Evolutionary conservation across 2,329 filamentous ascomycete species (phyloP).

Genomic region (Alternaria conjuncta): DNA sequence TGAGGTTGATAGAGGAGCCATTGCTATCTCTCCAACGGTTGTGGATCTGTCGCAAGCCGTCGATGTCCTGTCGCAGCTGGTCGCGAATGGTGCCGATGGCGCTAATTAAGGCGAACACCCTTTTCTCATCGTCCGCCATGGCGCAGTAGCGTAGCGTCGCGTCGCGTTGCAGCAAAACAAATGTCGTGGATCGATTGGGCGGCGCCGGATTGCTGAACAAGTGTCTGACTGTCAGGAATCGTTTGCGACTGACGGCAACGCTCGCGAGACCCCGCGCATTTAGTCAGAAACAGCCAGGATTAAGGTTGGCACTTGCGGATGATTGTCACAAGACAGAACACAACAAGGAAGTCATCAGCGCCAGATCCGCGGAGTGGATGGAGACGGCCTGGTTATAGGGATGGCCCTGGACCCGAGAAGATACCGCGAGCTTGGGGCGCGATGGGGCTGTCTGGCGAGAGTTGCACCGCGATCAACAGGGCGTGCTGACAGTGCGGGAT

Average conservation of each 20-base stretch:
- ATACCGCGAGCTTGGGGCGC: slow-evolving; percentile 1
- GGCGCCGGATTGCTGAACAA: slow-evolving; percentile 3
- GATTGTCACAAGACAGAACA: slow-evolving; percentile 6
- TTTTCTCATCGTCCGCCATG: slow-evolving; percentile 36
- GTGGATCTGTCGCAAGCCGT: slow-evolving; percentile 43
- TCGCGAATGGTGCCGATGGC: slow-evolving; percentile 39
- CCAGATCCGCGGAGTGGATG: slow-evolving; percentile 6
- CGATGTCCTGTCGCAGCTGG: slow-evolving; percentile 40
- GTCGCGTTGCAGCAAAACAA: slow-evolving; percentile 20
- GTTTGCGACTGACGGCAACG: slow-evolving; percentile 7
- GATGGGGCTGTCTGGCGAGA: background rate
- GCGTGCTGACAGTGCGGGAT: background rate
- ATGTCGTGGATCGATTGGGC: slow-evolving; percentile 2
- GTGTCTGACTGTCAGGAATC: background rate
- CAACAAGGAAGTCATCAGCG: background rate
- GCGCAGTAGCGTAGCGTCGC: slow-evolving; percentile 26
- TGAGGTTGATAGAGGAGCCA: slow-evolving; percentile 43
- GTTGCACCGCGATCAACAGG: background rate
- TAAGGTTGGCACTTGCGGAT: slow-evolving; percentile 18
- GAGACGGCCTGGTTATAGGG: slow-evolving; percentile 2
- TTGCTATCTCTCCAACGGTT: slow-evolving; percentile 42
- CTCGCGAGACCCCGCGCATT: slow-evolving; percentile 6
- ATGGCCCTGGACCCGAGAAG: slow-evolving; percentile 11
- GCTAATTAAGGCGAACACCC: slow-evolving; percentile 35
- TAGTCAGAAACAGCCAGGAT: slow-evolving; percentile 1